Percentiles rank a stretch among this genome's conserved stretches.
Conservation (phyloP, 768 basidiomycete genomes). For the Podaxis mareebaensis region DNA sequence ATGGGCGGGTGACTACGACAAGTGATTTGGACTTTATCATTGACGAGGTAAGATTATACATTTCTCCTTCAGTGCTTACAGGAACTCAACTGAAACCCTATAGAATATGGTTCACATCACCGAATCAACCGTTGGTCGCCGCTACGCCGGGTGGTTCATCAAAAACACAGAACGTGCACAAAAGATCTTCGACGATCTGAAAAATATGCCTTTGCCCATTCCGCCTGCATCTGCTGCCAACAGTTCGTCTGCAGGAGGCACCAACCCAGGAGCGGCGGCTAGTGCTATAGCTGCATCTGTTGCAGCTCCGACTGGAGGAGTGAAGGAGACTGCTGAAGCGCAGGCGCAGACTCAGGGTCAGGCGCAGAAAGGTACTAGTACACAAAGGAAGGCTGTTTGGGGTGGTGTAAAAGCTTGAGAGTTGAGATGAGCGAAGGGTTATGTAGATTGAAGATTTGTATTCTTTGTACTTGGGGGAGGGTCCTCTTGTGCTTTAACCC, state of each 20-base stretch:
- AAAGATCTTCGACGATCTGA: conserved; percentile 81
- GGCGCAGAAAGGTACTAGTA: conserved; percentile 15
- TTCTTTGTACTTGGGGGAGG: neutral
- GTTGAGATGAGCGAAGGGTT: too few relatives aligned
- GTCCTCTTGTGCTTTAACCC: neutral
- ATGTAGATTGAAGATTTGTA: neutral
- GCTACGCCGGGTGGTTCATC: conserved; percentile 98
- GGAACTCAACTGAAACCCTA: neutral
- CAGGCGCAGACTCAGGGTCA: conserved; percentile 24
- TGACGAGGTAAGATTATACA: conserved; percentile 66
- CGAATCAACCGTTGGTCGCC: conserved; percentile 89
- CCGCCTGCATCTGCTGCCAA: conserved; percentile 27
- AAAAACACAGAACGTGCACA: conserved; percentile 92
- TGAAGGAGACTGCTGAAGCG: conserved; percentile 17
- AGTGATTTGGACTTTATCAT: conserved; percentile 97
- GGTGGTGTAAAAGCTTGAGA: conserved; percentile 41
- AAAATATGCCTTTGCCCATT: conserved; percentile 46
- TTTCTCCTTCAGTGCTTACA: neutral
- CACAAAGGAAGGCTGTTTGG: conserved; percentile 59
- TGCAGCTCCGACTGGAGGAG: conserved; percentile 15
- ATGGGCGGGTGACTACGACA: conserved; percentile 84
- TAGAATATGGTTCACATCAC: conserved; percentile 97
- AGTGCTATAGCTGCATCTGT: conserved; percentile 1
- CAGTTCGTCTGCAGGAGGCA: conserved; percentile 18
- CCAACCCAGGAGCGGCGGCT: conserved; percentile 7